Conservation (phyloP, 331 rosid species). For the Prunus yedoensis region DNA sequence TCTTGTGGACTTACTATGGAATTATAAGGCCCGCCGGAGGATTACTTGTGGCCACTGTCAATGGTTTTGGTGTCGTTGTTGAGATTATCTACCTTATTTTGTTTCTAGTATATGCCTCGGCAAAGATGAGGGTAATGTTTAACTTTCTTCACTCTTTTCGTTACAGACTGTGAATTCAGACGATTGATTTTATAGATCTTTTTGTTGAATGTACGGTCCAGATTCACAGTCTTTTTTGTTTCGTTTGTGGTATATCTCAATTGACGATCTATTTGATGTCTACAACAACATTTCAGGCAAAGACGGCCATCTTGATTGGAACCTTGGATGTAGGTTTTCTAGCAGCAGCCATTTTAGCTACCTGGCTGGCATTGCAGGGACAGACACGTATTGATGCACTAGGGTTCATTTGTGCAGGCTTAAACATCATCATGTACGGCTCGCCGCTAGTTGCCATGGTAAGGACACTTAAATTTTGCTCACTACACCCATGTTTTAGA, state of each 20-base stretch:
- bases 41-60: conserved; percentile 59
- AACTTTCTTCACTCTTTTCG: not conserved
- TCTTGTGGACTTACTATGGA: conserved; percentile 76
- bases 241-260: not conserved
- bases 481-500: not conserved
- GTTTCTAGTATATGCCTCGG: conserved; percentile 51
- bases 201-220: too few species aligned
- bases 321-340: conserved; percentile 44
- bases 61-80: conserved; percentile 55
- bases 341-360: conserved; percentile 20
- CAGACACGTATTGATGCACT: conserved; percentile 39
- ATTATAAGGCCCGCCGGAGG: conserved; percentile 49
- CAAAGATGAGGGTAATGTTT: conserved; percentile 35
- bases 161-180: too few species aligned
- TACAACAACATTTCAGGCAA: conserved; percentile 25
- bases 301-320: conserved; percentile 34
- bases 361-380: conserved; percentile 44
- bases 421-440: conserved; percentile 59
- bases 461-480: not conserved
- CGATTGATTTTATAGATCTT: too few species aligned
- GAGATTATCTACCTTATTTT: conserved; percentile 47
- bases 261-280: not conserved
- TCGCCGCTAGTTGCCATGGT: conserved; percentile 61
- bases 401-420: conserved; percentile 50
- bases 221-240: too few species aligned